Base-by-base conservation (phyloP, 2,329 filamentous ascomycete species). In the Colletotrichum sidae region DNA sequence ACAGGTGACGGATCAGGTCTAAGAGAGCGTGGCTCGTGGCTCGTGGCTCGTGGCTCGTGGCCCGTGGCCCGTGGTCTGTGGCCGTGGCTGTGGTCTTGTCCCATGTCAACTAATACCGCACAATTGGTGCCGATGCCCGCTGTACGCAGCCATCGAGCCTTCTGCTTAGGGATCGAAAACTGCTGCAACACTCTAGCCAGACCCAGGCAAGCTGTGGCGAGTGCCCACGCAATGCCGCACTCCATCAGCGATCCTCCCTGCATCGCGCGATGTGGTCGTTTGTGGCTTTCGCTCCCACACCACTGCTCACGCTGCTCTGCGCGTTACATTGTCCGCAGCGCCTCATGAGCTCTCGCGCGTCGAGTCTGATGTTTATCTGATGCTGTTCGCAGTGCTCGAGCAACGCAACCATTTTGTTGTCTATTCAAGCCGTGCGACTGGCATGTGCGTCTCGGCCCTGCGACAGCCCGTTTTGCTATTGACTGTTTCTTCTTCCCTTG, bases 111-210 rank as follows among this genome's bases (percentile, higher is more conserved):
- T 5, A n/a, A n/a, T n/a, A 25, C 17, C 17, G 2, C 17, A 17
- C 17, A 17, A 17, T 17, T 17, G 17, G 17, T 17, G 17, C 17
- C 57, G 51, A 56, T 44, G 42, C 10, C 53, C 53, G 62, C 52
- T 66, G 63, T 58, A 42, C 53, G 41, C 53, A 59, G 41, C 47
- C 63, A 66, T 66, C 63, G 63, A 66, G 35, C 41, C 15, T 33
- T 53, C 35, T 33, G 58, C 63, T 37, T 9, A 13, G 53, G 35
- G 63, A 66, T 66, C 63, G 63, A 62, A 44, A 49, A 53, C 46
- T 33, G 39, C 34, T 39, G 33, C 38, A 38, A 42, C 38, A 35
- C 34, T 52, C 4, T 42, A 39, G 34, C 44, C 42, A 46, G 44
- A 3, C 17, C 10, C 38, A 46, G 15, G 25, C 15, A 8, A 7